phyloP scores from a whole-genome alignment of 805 yeast species.

The Starmera quercuum region DNA sequence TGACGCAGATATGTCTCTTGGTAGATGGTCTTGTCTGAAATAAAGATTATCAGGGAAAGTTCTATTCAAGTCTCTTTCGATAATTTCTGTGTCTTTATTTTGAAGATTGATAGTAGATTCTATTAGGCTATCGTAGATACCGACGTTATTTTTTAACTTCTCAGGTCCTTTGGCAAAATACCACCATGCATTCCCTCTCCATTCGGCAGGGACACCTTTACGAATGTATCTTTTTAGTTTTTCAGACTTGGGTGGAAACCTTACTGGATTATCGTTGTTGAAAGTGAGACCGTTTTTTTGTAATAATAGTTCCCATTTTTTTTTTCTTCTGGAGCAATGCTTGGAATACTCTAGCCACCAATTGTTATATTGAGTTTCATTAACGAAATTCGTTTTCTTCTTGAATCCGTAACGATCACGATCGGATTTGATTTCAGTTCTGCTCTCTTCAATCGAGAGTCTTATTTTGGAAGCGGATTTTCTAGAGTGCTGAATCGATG shows the following conservation, averaged over 20 bases:
- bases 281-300: conserved; percentile 55
- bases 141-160: conserved; percentile 56
- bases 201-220: conserved; percentile 92
- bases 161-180: conserved; percentile 85
- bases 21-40: conserved; percentile 42
- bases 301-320: conserved; percentile 70
- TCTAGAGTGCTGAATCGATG: conserved; percentile 5
- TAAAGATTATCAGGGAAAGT: conserved; percentile 92
- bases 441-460: conserved; percentile 7
- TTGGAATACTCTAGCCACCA: conserved; percentile 73
- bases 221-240: conserved; percentile 76
- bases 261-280: conserved; percentile 42
- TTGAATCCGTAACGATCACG: conserved; percentile 86
- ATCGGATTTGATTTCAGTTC: conserved; percentile 6
- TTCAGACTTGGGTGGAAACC: conserved; percentile 74
- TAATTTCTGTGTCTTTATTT: conserved; percentile 82
- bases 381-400: conserved; percentile 48
- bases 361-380: conserved; percentile 49
- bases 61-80: conserved; percentile 87
- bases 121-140: conserved; percentile 67
- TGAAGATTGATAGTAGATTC: conserved; percentile 42
- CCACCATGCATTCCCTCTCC: conserved; percentile 98
- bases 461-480: conserved; percentile 8
- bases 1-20: neutral
- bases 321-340: conserved; percentile 56